These are phyloP conservation scores for Neurospora sp. DNA, from an alignment of 495 filamentous ascomycete species.

Conservation along the genomic window DNA sequence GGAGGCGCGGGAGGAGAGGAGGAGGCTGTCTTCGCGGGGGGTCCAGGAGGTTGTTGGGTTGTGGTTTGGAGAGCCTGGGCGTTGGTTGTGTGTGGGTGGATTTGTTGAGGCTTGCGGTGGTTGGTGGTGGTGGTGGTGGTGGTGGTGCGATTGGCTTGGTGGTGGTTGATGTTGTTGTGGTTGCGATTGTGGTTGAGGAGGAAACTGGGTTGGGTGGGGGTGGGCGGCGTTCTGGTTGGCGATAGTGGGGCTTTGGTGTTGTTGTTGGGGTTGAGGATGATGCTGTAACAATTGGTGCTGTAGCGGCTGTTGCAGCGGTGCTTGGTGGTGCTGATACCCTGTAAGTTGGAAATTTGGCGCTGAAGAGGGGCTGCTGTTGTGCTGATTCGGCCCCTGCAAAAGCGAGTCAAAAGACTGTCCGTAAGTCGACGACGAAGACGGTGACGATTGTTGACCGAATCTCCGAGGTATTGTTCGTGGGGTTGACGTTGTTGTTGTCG, in stretches of 20 bases:
- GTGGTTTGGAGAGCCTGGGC: neutral
- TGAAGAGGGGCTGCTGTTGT: neutral
- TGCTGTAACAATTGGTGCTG: neutral
- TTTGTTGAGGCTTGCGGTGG: neutral
- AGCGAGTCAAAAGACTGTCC: neutral
- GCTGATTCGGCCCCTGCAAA: neutral
- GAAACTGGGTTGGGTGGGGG: neutral
- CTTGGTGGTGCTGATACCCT: neutral
- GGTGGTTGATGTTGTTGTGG: neutral
- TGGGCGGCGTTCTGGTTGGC: neutral
- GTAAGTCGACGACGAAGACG: neutral
- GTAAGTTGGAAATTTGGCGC: neutral
- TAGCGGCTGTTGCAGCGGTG: neutral
- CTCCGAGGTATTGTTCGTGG: neutral
- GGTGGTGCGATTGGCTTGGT: neutral
- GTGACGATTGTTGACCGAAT: neutral
- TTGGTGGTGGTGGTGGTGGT: neutral
- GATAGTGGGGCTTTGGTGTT: neutral
- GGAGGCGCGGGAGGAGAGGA: neutral
- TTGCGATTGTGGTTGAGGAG: neutral
- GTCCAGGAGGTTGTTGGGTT: neutral
- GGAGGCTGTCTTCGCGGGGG: neutral
- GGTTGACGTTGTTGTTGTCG: neutral
- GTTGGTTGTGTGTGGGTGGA: neutral
- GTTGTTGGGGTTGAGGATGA: neutral